Evolutionary conservation across 164 flowering plant genomes (phyloP).

Genomic region (Piper longum): DNA sequence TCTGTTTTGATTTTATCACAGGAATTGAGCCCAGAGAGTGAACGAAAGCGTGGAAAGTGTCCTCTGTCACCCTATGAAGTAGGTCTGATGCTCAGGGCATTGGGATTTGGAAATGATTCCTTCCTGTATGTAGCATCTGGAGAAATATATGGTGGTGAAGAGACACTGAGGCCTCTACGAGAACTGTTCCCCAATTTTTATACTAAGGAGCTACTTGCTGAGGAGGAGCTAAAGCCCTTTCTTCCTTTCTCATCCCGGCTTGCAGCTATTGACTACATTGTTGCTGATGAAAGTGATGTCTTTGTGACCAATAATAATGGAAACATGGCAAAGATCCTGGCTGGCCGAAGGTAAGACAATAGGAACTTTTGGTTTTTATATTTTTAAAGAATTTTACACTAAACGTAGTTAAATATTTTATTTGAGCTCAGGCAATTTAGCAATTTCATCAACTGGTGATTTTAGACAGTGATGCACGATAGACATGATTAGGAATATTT

Average conservation of each 20-base stretch:
- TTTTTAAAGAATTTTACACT: too few species aligned
- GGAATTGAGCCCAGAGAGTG: constrained; percentile 79
- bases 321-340: constrained; percentile 98
- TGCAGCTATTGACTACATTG: constrained; percentile 95
- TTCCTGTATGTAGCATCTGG: constrained; percentile 93
- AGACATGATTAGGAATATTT: too few species aligned
- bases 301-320: constrained; percentile 95
- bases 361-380: background rate
- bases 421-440: too few species aligned
- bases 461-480: background rate
- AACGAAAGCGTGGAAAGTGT: constrained; percentile 74
- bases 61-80: constrained; percentile 97
- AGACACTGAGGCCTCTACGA: constrained; percentile 66
- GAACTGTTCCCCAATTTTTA: constrained; percentile 85
- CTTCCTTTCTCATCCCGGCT: constrained; percentile 78
- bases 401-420: background rate
- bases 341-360: constrained; percentile 65
- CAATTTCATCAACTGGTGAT: background rate
- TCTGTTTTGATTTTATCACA: constrained; percentile 10
- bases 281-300: constrained; percentile 86
- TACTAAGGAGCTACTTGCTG: constrained; percentile 79
- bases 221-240: constrained; percentile 56
- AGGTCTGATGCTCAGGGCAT: constrained; percentile 90
- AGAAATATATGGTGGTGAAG: constrained; percentile 96
- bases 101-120: constrained; percentile 72